Conservation (phyloP, 306 rosid genomes). For the Acacia acuminata region DNA sequence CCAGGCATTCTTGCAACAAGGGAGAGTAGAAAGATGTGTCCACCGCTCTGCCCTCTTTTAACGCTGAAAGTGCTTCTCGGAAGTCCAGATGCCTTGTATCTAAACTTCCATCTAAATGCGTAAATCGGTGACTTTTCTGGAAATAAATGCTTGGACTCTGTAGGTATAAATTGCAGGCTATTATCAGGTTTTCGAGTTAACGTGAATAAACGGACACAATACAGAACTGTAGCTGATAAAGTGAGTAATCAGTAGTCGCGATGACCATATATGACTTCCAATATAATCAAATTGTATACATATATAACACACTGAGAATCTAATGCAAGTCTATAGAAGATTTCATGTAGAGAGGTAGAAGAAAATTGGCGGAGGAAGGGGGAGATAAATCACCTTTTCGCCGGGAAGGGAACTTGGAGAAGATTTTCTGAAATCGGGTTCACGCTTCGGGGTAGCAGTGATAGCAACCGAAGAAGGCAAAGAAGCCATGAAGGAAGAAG, state of each 20-base stretch:
- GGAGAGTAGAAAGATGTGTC: constrained; percentile 55
- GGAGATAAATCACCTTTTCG: constrained; percentile 54
- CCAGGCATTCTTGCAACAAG: constrained; percentile 67
- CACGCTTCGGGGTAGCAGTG: constrained; percentile 59
- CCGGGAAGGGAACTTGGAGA: constrained; percentile 38
- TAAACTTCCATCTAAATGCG: constrained; percentile 44
- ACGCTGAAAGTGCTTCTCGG: constrained; percentile 52
- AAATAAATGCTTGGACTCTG: constrained; percentile 58
- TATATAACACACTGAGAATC: neutral
- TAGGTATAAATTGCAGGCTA: constrained; percentile 25
- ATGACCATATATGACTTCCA: neutral
- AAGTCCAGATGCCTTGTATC: constrained; percentile 50
- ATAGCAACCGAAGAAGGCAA: constrained; percentile 55
- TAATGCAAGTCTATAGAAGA: neutral
- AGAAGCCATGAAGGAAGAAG: constrained; percentile 61
- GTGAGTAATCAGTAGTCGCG: neutral
- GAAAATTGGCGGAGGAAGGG: neutral
- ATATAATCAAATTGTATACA: neutral
- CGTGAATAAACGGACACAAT: neutral
- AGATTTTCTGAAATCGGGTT: constrained; percentile 55
- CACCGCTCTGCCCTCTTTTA: constrained; percentile 41
- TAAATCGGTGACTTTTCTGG: constrained; percentile 51
- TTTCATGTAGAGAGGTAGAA: neutral
- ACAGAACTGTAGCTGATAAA: neutral
- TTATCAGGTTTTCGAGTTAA: neutral